phyloP scores from a whole-genome alignment of 2,329 filamentous ascomycete genomes.

The Clonostachys chloroleuca region DNA sequence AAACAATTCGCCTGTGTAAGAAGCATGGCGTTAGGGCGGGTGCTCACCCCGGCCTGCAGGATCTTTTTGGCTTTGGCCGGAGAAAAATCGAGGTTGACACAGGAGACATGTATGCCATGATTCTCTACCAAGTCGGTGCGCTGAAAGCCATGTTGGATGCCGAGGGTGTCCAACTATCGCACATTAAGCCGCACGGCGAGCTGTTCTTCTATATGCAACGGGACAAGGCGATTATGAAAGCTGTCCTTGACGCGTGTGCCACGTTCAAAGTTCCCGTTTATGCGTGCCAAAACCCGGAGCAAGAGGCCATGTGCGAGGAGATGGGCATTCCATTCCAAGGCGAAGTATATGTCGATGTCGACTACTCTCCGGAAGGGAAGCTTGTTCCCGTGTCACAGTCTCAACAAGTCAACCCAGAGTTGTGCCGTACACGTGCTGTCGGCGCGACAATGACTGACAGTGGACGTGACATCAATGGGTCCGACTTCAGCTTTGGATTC shows the following conservation, averaged over 20 bases:
- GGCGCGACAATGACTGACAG: background rate
- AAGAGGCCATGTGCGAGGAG: background rate
- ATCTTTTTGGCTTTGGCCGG: slow-evolving; percentile 60
- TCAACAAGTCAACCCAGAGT: no score
- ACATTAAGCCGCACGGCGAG: slow-evolving; percentile 60
- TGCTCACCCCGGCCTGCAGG: slow-evolving; percentile 60
- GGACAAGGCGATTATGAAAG: slow-evolving; percentile 8
- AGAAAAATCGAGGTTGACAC: slow-evolving; percentile 55
- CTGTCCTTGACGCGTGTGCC: background rate
- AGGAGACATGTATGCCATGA: slow-evolving; percentile 51
- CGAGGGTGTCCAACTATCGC: slow-evolving; percentile 50
- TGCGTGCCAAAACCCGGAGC: background rate
- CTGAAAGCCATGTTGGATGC: slow-evolving; percentile 54
- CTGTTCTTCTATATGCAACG: slow-evolving; percentile 38
- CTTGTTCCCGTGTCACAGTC: background rate
- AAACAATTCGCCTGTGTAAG: slow-evolving; percentile 55
- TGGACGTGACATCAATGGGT: background rate
- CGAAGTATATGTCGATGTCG: slow-evolving; percentile 3
- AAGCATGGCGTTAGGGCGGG: slow-evolving; percentile 31
- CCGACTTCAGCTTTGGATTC: background rate
- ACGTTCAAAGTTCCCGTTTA: slow-evolving; percentile 1
- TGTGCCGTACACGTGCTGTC: background rate
- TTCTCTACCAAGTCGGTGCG: slow-evolving; percentile 60
- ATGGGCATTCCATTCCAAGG: slow-evolving; percentile 1
- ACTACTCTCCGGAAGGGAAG: slow-evolving; percentile 1